Evolutionary conservation across 805 yeast genomes (phyloP), one percentile per base, ranked within the genome.

Genomic region (Ogataea nitratoaversa): DNA sequence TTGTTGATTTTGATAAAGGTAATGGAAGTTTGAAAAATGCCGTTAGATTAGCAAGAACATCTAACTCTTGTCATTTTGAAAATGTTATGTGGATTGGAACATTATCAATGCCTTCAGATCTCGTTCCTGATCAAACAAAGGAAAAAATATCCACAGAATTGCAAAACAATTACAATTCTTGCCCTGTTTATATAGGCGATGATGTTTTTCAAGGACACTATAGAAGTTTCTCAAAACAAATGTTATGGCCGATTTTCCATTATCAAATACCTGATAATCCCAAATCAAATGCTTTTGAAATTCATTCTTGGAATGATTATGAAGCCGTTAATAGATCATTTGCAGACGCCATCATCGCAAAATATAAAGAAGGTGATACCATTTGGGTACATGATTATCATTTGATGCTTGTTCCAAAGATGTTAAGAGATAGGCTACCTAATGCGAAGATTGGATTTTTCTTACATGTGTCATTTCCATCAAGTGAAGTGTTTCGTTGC

Each of bases 361-460:
- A 69, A 1, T 90, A 91, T 61, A 77, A 79, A 50, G 73, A 72
- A 1, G 88, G 84, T 31, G 96, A 91, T 58, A 68, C 78, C 30
- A 72, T 91, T 44, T 93, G 98, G 98, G 71, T 91, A 38, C 95
- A 91, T 60, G 99, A 91, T 62, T 91, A 91, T 59, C 98, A 93
- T 63, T 68, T 91, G 45, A 71, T 93, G 66, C 66, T 91, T 32
- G 87, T 90, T 2, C 97, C 98, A 0, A 72, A 71, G 40, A 82
- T 91, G 91, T 74, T 91, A 4, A 74, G 96, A 44, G 71, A 78
- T 42, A 65, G 71, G 47, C 59, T 89, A 18, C 96, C 97, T 4
- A 60, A 78, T 42, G 97, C 95, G 2, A 79, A 83, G 47, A 89
- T 93, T 50, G 97, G 96, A 0, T 84, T 90, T 52, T 93, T 89